Conservation (phyloP, 1,284 basidiomycete genomes). For the Mycena citricolor region DNA sequence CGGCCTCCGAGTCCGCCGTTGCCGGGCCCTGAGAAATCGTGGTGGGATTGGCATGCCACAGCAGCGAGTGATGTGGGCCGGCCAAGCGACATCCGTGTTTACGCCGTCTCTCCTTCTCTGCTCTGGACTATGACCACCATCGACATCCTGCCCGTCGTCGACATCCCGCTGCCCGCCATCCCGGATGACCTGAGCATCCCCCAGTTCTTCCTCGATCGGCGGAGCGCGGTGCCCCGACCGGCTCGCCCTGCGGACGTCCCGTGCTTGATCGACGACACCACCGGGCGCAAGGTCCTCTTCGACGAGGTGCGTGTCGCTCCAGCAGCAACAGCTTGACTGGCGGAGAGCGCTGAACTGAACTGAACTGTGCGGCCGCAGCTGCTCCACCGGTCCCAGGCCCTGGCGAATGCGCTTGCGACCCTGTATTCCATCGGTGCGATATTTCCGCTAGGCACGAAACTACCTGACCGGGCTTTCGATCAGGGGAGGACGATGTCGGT, state of each 20-base stretch:
- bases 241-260: slow-evolving; percentile 40
- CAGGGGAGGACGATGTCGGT: slow-evolving; percentile 58
- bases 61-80: too few species aligned
- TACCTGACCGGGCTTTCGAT: background rate
- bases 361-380: slow-evolving; percentile 37
- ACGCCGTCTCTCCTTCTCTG: slow-evolving; percentile 2
- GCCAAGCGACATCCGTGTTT: too few species aligned
- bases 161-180: slow-evolving; percentile 43
- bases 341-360: background rate
- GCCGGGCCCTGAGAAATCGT: too few species aligned
- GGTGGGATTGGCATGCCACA: too few species aligned
- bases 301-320: slow-evolving; percentile 53
- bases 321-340: too few species aligned
- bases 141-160: slow-evolving; percentile 8
- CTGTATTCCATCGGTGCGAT: slow-evolving; percentile 46
- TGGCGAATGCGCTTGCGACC: slow-evolving; percentile 55
- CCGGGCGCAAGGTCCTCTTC: slow-evolving; percentile 44
- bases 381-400: slow-evolving; percentile 50
- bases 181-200: slow-evolving; percentile 68
- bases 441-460: background rate
- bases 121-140: slow-evolving; percentile 1
- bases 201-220: slow-evolving; percentile 65
- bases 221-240: slow-evolving; percentile 20
- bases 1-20: too few species aligned
- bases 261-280: slow-evolving; percentile 65